These are phyloP conservation scores for Maudiozyma humilis DNA, from an alignment of 1,139 yeast species.

Conservation along the genomic window DNA sequence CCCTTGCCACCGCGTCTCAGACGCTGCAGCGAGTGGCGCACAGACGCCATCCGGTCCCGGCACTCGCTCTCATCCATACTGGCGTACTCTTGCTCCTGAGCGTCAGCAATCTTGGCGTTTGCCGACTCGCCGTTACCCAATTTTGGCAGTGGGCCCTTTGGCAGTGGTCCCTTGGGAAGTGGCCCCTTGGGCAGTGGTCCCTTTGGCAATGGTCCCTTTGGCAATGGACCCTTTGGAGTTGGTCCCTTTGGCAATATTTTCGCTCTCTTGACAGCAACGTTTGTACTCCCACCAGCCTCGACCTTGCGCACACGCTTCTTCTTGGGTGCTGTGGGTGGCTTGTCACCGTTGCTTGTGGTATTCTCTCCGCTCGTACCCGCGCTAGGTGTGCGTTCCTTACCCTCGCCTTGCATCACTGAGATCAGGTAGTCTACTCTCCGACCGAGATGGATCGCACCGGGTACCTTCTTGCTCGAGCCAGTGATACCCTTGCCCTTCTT, in stretches of 20 bases:
- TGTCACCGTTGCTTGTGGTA: constrained; percentile 5
- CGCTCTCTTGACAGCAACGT: constrained; percentile 1
- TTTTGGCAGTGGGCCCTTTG: constrained; percentile 9
- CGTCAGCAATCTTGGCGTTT: neutral
- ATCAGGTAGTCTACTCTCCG: constrained; percentile 86
- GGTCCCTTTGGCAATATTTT: constrained; percentile 22
- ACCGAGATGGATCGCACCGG: constrained; percentile 90
- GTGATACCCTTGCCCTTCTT: constrained; percentile 23
- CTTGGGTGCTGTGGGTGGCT: constrained; percentile 9
- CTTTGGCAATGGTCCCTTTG: constrained; percentile 9
- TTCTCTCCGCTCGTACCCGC: neutral
- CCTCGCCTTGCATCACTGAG: constrained; percentile 43
- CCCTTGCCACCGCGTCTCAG: constrained; percentile 78
- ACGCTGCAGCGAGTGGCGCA: constrained; percentile 62
- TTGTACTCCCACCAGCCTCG: neutral
- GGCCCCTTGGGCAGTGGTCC: constrained; percentile 11
- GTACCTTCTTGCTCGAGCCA: constrained; percentile 50
- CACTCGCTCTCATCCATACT: constrained; percentile 77
- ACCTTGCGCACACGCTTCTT: constrained; percentile 16
- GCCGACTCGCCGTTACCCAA: neutral
- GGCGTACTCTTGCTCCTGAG: constrained; percentile 52
- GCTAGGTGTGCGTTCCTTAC: constrained; percentile 14
- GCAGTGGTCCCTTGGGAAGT: constrained; percentile 20
- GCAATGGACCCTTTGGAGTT: constrained; percentile 9
- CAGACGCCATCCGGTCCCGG: constrained; percentile 58